Percentiles rank a stretch among this genome's conserved stretches.
These are phyloP conservation scores for Pyrus betulifolia DNA, from an alignment of 306 rosid species.

Conservation along the genomic window DNA sequence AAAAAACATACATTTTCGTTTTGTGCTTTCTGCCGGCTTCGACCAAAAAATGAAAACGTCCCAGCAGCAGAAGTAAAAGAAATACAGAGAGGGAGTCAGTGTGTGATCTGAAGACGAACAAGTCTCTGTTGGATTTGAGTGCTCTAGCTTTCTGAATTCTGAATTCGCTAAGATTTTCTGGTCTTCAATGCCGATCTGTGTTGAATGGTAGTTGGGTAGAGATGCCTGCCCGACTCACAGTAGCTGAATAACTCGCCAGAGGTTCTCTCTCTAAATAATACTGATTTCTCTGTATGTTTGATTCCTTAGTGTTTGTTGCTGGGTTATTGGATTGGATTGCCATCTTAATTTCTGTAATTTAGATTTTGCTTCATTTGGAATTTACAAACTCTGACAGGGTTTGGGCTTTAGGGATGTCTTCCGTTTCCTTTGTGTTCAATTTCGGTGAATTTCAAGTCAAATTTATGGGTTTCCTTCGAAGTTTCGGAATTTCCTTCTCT, in stretches of 20 bases:
- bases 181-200: background rate
- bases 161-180: background rate
- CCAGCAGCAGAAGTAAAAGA: background rate
- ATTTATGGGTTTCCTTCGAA: background rate
- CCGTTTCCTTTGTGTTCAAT: background rate
- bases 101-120: background rate
- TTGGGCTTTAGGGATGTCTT: background rate
- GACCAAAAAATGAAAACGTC: no score
- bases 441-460: background rate
- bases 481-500: background rate
- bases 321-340: background rate
- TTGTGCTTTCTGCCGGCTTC: background rate
- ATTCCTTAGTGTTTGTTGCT: background rate
- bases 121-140: background rate
- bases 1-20: no score
- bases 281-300: background rate
- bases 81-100: background rate
- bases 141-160: background rate
- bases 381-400: background rate
- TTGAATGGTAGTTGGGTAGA: background rate
- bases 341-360: background rate
- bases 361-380: background rate
- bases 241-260: background rate
- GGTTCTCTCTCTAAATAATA: background rate
- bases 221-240: background rate